Conservation (phyloP, 2,329 filamentous ascomycete species). For the Graphiopsis chlorocephala region DNA sequence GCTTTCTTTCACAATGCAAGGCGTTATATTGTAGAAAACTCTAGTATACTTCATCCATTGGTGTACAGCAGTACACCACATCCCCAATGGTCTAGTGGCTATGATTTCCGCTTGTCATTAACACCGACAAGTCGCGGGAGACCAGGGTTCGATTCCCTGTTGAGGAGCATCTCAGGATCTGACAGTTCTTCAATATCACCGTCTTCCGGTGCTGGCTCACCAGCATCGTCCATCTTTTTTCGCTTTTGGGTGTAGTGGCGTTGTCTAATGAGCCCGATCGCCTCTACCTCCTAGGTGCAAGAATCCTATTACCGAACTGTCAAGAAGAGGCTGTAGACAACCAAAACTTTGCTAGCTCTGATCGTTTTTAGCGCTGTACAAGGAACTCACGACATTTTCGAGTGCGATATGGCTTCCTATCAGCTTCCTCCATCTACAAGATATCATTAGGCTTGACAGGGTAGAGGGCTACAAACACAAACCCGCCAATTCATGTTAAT, state of each 20-base stretch:
- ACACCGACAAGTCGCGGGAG: conserved; percentile 11
- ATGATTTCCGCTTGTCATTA: conserved; percentile 37
- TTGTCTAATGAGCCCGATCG: background rate
- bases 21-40: too few species aligned
- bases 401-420: too few species aligned
- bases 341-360: too few species aligned
- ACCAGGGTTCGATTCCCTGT: conserved; percentile 17
- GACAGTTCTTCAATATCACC: background rate
- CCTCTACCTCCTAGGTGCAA: too few species aligned
- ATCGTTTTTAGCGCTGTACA: too few species aligned
- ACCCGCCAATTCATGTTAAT: too few species aligned
- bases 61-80: background rate
- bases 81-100: conserved; percentile 33
- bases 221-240: conserved; percentile 2
- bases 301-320: too few species aligned
- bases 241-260: background rate
- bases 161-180: conserved; percentile 10
- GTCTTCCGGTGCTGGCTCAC: conserved; percentile 15
- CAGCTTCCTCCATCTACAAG: background rate
- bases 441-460: background rate
- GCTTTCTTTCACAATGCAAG: too few species aligned
- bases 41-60: background rate
- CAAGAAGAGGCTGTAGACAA: too few species aligned
- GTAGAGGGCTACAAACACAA: too few species aligned
- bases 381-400: too few species aligned